Conservation (phyloP, 257 asterid genomes). For the Nicotiana otophora region DNA sequence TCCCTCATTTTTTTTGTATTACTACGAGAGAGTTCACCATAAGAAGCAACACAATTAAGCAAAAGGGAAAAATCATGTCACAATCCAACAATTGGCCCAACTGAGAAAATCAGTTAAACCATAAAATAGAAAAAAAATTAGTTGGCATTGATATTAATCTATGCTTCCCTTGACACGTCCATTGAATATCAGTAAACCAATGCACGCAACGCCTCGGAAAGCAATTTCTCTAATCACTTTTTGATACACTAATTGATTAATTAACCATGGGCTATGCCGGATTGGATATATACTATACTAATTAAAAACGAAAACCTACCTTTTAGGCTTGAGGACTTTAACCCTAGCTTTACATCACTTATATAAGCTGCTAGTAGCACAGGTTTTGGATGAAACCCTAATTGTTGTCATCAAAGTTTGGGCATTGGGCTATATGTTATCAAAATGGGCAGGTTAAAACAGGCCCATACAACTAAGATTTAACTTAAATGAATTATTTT, state of each 20-base stretch:
- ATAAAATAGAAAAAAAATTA: background rate
- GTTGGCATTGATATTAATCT: background rate
- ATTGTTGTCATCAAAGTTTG: background rate
- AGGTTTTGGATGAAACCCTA: background rate
- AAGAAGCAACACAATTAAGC: background rate
- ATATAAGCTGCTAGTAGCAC: background rate
- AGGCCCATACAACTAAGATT: no score
- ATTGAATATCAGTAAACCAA: constrained; percentile 1
- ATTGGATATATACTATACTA: background rate
- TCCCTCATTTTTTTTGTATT: background rate
- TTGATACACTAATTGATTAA: no score
- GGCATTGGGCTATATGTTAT: background rate
- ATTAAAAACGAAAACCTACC: background rate
- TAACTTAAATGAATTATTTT: no score
- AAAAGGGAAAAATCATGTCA: background rate
- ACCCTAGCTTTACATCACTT: background rate
- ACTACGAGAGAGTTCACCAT: constrained; percentile 9
- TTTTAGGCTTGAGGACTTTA: background rate
- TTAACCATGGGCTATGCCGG: background rate
- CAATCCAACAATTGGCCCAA: background rate
- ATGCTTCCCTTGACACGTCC: constrained; percentile 18
- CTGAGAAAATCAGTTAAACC: background rate
- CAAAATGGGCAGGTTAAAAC: background rate
- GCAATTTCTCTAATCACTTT: background rate
- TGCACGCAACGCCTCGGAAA: constrained; percentile 17